These are phyloP conservation scores for Metarhizium humberi DNA, from an alignment of 2,329 filamentous ascomycete genomes.

Conservation along the genomic window DNA sequence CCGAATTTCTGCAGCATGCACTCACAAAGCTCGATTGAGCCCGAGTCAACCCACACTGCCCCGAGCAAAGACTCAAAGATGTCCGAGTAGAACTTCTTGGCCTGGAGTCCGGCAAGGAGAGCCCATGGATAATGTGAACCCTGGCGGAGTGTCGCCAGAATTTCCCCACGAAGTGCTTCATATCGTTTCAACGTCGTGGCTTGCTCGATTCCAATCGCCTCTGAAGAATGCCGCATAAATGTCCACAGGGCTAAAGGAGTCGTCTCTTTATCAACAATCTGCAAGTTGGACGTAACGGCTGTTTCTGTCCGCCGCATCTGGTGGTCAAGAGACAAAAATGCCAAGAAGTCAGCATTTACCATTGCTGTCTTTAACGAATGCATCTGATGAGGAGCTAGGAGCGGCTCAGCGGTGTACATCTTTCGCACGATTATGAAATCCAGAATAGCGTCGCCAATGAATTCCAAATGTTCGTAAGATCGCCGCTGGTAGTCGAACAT, in stretches of 20 bases:
- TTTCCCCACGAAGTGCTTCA: constrained; percentile 31
- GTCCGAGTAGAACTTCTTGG: constrained; percentile 75
- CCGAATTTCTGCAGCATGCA: constrained; percentile 54
- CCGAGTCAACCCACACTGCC: constrained; percentile 75
- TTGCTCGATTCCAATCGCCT: constrained; percentile 38
- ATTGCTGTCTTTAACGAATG: constrained; percentile 66
- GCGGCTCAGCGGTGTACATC: constrained; percentile 39
- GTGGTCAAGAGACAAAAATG: constrained; percentile 58
- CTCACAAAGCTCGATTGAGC: constrained; percentile 49
- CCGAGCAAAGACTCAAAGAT: constrained; percentile 73
- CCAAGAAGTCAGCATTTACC: constrained; percentile 73
- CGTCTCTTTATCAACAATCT: constrained; percentile 12
- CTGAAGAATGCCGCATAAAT: constrained; percentile 54
- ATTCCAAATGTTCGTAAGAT: constrained; percentile 68
- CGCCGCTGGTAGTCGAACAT: constrained; percentile 28
- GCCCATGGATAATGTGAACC: constrained; percentile 66
- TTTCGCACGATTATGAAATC: constrained; percentile 63
- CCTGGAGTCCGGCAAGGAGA: constrained; percentile 52
- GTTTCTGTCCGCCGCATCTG: constrained; percentile 14
- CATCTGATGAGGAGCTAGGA: constrained; percentile 50
- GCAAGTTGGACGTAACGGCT: constrained; percentile 8
- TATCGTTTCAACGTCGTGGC: constrained; percentile 35
- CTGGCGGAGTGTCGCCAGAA: constrained; percentile 40
- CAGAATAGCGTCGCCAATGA: constrained; percentile 76
- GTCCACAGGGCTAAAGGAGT: constrained; percentile 47